Base-by-base conservation (phyloP, 2,329 filamentous ascomycete species). In the Sporothrix variecibatus region DNA sequence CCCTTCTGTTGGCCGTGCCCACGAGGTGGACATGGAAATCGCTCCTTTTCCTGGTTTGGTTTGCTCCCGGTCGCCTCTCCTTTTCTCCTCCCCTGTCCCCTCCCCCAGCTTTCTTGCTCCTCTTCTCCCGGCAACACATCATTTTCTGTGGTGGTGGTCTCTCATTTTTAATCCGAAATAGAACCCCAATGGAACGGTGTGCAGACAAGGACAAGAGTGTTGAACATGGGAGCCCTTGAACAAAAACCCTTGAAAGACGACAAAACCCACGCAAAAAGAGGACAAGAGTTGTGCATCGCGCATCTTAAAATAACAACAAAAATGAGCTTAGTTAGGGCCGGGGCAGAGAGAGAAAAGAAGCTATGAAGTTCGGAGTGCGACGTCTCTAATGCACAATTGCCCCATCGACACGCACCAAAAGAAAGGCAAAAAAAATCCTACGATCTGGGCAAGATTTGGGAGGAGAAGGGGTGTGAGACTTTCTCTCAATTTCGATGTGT, bases 251-350 rank as follows among this genome's bases (percentile, higher is more conserved):
- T 49, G 43, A 49, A 49, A 49, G 43, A 49, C 43, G 43, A 49
- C 43, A 49, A 2, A 67, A 65, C 46, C 46, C 6, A 43, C 62
- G 62, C 62, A 58, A 62, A 60, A 46, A 60, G 17, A 23, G 15
- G 23, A 49, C 38, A 4, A 17, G 43, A 23, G 9, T 64, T 17
- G 69, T 62, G 53, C 40, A 31, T 65, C 40, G 26, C 26, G 43
- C 28, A 64, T 72, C 56, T 34, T 72, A 64, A 72, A 72, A 72
- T 64, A 71, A 60, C n/a, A 67, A 64, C 62, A 65, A 46, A 65
- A 15, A 34, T 17, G 28, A 65, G 38, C 8, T 65, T 15, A n/a
- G n/a, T 34, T 23, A 20, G 56, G 26, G 60, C 56, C 15, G 56
- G 56, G 51, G 9, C 4, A 11, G 17, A 31, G 31, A 15, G 17